Percentiles rank a stretch among this genome's conserved stretches.
phyloP scores from a whole-genome alignment of 2,329 filamentous ascomycete genomes.

The Trichophyton verrucosum region DNA sequence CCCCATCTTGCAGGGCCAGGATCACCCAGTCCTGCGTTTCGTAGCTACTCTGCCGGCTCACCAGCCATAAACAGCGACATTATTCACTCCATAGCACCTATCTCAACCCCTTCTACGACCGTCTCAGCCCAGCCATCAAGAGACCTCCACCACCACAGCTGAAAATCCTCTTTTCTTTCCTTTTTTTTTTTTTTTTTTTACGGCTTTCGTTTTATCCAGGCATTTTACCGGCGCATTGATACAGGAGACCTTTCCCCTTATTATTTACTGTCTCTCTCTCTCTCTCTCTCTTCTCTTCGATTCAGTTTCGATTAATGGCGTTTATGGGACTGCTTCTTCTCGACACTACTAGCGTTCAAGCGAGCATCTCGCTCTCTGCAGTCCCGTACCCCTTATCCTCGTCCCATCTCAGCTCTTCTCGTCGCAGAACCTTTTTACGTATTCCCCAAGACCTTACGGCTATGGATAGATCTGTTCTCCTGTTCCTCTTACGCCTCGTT shows the following conservation, averaged over 20 bases:
- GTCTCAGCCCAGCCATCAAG: neutral
- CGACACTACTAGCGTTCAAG: neutral
- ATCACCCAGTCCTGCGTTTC: neutral
- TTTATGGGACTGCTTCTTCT: neutral
- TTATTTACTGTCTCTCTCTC: neutral
- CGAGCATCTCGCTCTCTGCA: neutral
- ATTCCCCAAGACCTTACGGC: neutral
- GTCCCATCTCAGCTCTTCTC: neutral
- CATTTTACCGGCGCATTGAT: slow-evolving; percentile 4
- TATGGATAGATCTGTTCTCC: slow-evolving; percentile 4
- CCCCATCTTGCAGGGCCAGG: neutral
- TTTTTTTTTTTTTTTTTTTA: neutral
- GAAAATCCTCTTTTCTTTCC: neutral
- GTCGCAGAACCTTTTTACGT: neutral
- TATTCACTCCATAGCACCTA: neutral
- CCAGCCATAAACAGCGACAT: neutral
- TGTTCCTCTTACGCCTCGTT: neutral
- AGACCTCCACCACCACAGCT: slow-evolving; percentile 2
- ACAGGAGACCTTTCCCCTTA: neutral
- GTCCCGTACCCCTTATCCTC: neutral
- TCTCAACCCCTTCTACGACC: neutral
- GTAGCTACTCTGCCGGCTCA: neutral
- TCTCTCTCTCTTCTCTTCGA: neutral
- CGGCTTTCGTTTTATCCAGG: neutral
- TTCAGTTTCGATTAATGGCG: neutral